These are phyloP conservation scores for Earliella scabrosa DNA, from an alignment of 1,284 basidiomycete genomes.

Conservation along the genomic window DNA sequence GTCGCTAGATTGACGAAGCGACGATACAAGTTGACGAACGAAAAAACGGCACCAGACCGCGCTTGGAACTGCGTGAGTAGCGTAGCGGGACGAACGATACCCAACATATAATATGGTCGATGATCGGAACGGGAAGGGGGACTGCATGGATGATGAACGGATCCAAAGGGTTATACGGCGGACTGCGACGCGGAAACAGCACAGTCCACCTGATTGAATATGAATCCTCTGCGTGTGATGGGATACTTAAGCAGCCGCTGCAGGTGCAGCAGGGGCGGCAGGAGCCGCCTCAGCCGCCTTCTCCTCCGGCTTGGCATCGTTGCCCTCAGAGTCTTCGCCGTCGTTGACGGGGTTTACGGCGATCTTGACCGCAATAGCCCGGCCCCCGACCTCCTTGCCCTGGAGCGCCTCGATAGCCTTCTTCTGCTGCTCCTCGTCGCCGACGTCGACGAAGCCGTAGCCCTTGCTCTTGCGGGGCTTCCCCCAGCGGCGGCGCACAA, in stretches of 20 bases:
- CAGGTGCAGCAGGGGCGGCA: slow-evolving; percentile 33
- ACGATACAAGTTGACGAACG: slow-evolving; percentile 43
- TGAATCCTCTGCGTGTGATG: slow-evolving; percentile 13
- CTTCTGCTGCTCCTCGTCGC: slow-evolving; percentile 80
- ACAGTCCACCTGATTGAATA: slow-evolving; percentile 14
- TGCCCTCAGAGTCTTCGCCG: slow-evolving; percentile 36
- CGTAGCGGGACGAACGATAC: slow-evolving; percentile 23
- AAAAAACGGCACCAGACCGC: slow-evolving; percentile 57
- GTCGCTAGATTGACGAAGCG: slow-evolving; percentile 41
- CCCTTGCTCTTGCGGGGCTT: slow-evolving; percentile 86
- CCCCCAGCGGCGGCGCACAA: slow-evolving; percentile 84
- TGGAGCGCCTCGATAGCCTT: slow-evolving; percentile 84
- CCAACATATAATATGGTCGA: slow-evolving; percentile 21
- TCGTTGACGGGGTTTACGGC: slow-evolving; percentile 67
- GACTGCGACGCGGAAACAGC: slow-evolving; percentile 10
- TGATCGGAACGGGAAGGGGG: slow-evolving; percentile 21
- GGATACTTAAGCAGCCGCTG: slow-evolving; percentile 22
- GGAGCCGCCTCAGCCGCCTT: slow-evolving; percentile 32
- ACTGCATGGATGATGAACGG: slow-evolving; percentile 11
- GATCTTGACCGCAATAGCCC: slow-evolving; percentile 86
- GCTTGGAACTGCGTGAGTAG: slow-evolving; percentile 22
- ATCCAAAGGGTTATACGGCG: slow-evolving; percentile 14
- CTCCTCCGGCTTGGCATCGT: slow-evolving; percentile 47
- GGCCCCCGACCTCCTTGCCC: slow-evolving; percentile 82
- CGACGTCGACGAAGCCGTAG: slow-evolving; percentile 94